A percentile compares a stretch with the other conserved stretches of the same genome.
Evolutionary conservation across 176 grass and related monocot genomes (phyloP).

Genomic region (Chrysopogon serrulatus): DNA sequence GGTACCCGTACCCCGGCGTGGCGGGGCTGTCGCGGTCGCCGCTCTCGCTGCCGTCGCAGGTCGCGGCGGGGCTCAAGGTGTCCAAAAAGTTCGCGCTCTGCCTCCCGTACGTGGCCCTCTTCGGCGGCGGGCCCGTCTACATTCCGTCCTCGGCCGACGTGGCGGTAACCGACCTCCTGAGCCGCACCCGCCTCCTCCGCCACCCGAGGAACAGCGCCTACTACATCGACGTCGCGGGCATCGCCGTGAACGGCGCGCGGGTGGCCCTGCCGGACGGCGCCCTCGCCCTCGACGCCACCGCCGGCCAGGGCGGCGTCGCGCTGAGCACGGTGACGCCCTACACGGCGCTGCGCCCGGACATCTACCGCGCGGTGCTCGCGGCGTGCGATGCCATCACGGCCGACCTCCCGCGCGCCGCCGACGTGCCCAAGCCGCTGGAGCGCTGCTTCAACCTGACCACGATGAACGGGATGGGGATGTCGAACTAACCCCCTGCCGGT

Average conservation of each 20-base stretch:
- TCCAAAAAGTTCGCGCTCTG: slow-evolving; percentile 46
- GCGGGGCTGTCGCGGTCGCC: slow-evolving; percentile 26
- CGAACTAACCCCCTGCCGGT: no score
- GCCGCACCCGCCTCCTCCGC: not conserved
- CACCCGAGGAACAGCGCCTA: slow-evolving; percentile 41
- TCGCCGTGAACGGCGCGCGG: slow-evolving; percentile 1
- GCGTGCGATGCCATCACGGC: not conserved
- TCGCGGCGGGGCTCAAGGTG: slow-evolving; percentile 30
- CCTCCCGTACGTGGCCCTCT: slow-evolving; percentile 47
- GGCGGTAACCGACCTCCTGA: not conserved
- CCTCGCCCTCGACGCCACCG: not conserved
- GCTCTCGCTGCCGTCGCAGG: slow-evolving; percentile 31
- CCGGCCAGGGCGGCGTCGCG: slow-evolving; percentile 24
- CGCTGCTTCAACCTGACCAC: no score
- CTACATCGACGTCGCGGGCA: slow-evolving; percentile 35
- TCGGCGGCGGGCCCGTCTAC: slow-evolving; percentile 30
- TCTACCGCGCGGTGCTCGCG: slow-evolving; percentile 12
- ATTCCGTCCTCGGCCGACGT: not conserved
- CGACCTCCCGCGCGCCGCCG: not conserved
- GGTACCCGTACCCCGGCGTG: not conserved
- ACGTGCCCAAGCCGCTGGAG: not conserved
- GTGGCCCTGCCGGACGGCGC: not conserved
- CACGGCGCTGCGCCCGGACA: slow-evolving; percentile 15
- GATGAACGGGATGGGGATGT: no score
- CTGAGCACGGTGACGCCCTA: slow-evolving; percentile 3